Evolutionary conservation across 495 filamentous ascomycete genomes (phyloP).

Genomic region (Aspergillus steynii): DNA sequence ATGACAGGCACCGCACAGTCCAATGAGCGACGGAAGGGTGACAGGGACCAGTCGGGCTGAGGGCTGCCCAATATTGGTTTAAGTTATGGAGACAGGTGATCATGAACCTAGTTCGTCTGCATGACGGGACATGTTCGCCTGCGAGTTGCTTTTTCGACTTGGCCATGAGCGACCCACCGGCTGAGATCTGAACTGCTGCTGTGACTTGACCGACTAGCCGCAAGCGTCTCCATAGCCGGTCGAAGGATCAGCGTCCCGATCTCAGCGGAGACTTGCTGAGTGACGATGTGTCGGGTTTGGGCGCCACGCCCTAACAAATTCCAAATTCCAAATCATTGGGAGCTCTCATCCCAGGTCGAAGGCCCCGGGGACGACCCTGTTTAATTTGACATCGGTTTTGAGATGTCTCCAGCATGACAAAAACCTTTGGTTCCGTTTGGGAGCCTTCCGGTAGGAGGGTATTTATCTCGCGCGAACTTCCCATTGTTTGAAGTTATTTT

Average conservation of each 20-base stretch:
- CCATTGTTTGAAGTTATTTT: constrained; percentile 8
- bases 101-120: constrained; percentile 22
- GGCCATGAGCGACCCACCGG: constrained; percentile 20
- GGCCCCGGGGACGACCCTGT: constrained; percentile 16
- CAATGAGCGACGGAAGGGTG: constrained; percentile 14
- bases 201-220: constrained; percentile 15
- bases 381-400: constrained; percentile 4
- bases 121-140: constrained; percentile 23
- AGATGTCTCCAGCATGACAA: constrained; percentile 21
- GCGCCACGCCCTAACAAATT: constrained; percentile 19
- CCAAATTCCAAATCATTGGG: constrained; percentile 25
- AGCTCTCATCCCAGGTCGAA: constrained; percentile 20
- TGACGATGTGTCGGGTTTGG: constrained; percentile 19
- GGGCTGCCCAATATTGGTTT: constrained; percentile 20
- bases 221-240: constrained; percentile 19
- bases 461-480: constrained; percentile 23
- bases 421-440: constrained; percentile 7
- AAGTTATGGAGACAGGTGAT: constrained; percentile 23
- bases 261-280: constrained; percentile 18
- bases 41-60: constrained; percentile 17
- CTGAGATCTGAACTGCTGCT: constrained; percentile 18
- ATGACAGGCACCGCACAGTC: constrained; percentile 4
- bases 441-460: constrained; percentile 8
- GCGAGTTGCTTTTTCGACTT: constrained; percentile 11
- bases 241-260: constrained; percentile 25